phyloP scores from a whole-genome alignment of 2,329 filamentous ascomycete genomes.

The Cercospora beticola region DNA sequence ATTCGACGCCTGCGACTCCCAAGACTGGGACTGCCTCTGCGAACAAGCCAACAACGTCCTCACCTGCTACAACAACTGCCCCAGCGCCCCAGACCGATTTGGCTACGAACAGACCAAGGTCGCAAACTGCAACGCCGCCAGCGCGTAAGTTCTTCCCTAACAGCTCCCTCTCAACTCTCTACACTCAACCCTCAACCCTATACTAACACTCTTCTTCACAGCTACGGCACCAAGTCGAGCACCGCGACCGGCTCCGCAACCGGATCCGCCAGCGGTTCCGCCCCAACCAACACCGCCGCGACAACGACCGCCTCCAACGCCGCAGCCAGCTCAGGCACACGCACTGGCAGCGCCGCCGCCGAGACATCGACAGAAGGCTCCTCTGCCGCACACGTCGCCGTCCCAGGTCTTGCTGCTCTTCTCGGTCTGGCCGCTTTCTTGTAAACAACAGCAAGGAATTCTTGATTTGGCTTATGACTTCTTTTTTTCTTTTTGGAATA shows the following conservation, averaged over 20 bases:
- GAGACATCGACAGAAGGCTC: slow-evolving; percentile 11
- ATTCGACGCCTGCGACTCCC: slow-evolving; percentile 46
- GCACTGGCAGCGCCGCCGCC: slow-evolving; percentile 8
- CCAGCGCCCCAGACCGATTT: slow-evolving; percentile 44
- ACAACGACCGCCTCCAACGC: slow-evolving; percentile 9
- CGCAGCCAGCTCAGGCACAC: slow-evolving; percentile 2
- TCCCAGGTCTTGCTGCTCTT: slow-evolving; percentile 23
- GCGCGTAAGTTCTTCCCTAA: slow-evolving; percentile 28
- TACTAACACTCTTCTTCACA: background rate
- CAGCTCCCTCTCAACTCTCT: background rate
- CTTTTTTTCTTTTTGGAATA: background rate
- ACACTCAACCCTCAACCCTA: background rate
- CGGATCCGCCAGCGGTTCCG: slow-evolving; percentile 16
- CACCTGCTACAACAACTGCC: slow-evolving; percentile 64
- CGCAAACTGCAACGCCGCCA: slow-evolving; percentile 40
- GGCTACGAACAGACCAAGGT: slow-evolving; percentile 38
- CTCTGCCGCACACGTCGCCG: slow-evolving; percentile 14
- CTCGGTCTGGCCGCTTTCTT: slow-evolving; percentile 16
- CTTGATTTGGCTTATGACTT: background rate
- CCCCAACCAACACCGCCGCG: slow-evolving; percentile 2
- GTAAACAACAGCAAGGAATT: background rate
- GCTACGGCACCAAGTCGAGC: slow-evolving; percentile 46
- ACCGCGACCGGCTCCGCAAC: slow-evolving; percentile 50
- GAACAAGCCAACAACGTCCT: slow-evolving; percentile 48
- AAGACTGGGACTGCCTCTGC: slow-evolving; percentile 60